Evolutionary conservation across 202 grass and related monocot genomes (phyloP), one percentile per base, ranked within the genome.

Genomic region (Setaria italica): DNA sequence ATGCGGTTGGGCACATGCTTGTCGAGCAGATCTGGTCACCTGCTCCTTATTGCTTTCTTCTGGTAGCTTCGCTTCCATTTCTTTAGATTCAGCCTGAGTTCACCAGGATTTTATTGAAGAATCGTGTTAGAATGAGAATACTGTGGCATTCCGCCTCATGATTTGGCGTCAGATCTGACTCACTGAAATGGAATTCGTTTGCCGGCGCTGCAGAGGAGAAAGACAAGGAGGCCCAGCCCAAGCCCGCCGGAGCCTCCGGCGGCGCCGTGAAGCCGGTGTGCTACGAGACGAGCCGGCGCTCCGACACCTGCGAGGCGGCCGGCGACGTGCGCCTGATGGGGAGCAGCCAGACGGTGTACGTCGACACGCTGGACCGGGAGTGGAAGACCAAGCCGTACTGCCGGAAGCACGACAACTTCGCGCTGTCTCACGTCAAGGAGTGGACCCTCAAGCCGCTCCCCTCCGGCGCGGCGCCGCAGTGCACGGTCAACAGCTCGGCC

Each of bases 371-470:
- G 70, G 62, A 90, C 16, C 84, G 66, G 32, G 94, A 93, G 42
- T 92, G 89, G 91, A 90, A 90, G 87, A 88, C 87, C 29, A 92
- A 85, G 14, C 94, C 94, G 0, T 97, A 97, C 85, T 90, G 88
- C 62, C 82, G 94, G 2, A 97, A 94, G 87, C 91, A 94, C 80
- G 94, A 97, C 82, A 16, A 60, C 0, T 91, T 77, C 5, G 94
- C 94, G 41, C 74, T 90, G 30, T 70, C 79, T 11, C 87, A 97
- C 66, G 91, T 97, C 53, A 85, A 85, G 77, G 91, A 97, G 82
- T 97, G 94, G 94, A 32, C 91, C 4, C 71, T 97, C 11, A 51
- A 48, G 80, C 85, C 94, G 13, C 70, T 79, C 20, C 70, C 17
- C 21, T 70, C 86, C n/a, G 77, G 34, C 78, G 70, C 78, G 25